Evolutionary conservation across 495 filamentous ascomycete species (phyloP), one percentile per base, ranked within the genome.

Genomic region (Thermothielavioides terrestris): DNA sequence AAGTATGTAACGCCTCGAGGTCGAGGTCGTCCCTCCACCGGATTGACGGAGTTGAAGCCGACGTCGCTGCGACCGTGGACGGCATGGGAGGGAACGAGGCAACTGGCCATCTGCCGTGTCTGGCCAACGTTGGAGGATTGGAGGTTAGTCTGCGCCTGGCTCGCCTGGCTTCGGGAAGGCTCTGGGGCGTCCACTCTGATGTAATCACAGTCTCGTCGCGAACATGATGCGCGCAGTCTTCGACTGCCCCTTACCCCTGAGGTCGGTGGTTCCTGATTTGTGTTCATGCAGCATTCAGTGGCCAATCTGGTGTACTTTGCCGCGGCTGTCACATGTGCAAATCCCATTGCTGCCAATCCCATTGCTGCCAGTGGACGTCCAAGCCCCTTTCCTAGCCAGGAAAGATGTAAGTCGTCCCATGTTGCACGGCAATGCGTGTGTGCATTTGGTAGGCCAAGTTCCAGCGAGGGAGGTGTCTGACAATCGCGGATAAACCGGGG

Each of bases 1-100:
- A n/a, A n/a, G n/a, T n/a, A n/a, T n/a, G n/a, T n/a, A n/a, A n/a
- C n/a, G n/a, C n/a, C n/a, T n/a, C n/a, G n/a, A n/a, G n/a, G n/a
- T n/a, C n/a, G n/a, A n/a, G 17, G 15, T 8, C 12, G 2, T 27
- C 41, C 41, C 42, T 50, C 27, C 27, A 36, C 46, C 55, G 55
- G 55, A 50, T 45, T 39, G 47, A 50, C 55, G 42, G 54, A 49
- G 38, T 25, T 21, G 41, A 18, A 43, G 49, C 49, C 53, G 53
- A 48, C 11, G 32, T 10, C 23, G 11, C 21, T 42, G 12, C 21
- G 2, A 38, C 39, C 1, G 1, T 11, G 15, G 22, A 7, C 21
- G 27, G 26, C 18, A n/a, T n/a, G n/a, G n/a, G n/a, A n/a, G n/a
- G n/a, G n/a, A n/a, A n/a, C n/a, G n/a, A n/a, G n/a, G n/a, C n/a